A percentile compares a stretch with the other conserved stretches of the same genome.
Conservation (phyloP, 225 moss, liverwort and hornwort genomes). For the Pseudoscleropodium purum region DNA sequence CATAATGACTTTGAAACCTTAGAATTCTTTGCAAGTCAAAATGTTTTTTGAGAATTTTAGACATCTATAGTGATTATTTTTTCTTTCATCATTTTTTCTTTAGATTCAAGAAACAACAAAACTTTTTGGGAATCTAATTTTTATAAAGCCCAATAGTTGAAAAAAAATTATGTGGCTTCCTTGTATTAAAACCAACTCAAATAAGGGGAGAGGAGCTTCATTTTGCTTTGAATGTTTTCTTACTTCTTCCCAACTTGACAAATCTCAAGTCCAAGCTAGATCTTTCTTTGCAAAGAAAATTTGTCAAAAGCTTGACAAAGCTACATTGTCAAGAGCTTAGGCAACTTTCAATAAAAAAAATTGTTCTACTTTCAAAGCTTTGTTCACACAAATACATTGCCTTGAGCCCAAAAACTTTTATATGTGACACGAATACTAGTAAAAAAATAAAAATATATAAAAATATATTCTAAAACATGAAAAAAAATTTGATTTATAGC, state of each 20-base stretch:
- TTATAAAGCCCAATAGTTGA: neutral
- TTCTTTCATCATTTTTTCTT: neutral
- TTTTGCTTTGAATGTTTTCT: neutral
- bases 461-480: no score
- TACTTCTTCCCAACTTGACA: neutral
- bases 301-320: rapidly evolving
- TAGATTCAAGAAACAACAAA: neutral
- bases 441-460: no score
- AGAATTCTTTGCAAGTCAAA: neutral
- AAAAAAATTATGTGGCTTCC: neutral
- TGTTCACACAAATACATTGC: neutral
- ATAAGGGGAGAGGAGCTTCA: rapidly evolving
- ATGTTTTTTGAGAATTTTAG: neutral
- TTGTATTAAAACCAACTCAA: neutral
- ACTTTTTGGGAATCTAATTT: neutral
- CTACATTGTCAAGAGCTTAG: neutral
- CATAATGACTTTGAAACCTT: neutral
- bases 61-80: neutral
- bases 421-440: neutral
- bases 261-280: no score
- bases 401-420: neutral
- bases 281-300: no score
- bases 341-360: neutral
- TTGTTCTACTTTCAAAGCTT: neutral
- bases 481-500: no score